Evolutionary conservation across 352 stramenopile genomes (phyloP), one percentile per base, ranked within the genome.

Genomic region (Pythium biforme): DNA sequence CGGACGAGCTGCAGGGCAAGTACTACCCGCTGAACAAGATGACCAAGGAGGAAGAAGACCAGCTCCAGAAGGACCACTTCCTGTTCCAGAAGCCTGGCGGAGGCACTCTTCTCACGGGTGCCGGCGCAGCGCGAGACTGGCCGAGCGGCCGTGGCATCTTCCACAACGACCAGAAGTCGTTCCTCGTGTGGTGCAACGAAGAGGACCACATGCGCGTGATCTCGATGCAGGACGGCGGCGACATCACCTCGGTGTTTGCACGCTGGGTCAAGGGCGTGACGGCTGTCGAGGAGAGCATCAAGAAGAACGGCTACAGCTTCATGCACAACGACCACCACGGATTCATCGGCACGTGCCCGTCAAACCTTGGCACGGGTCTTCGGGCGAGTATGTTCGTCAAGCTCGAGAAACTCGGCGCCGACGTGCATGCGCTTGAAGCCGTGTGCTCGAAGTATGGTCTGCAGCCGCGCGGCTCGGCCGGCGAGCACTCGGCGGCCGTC

Each of bases 41-140:
- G 86, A 94, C 86, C 0, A 95, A 95, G 61, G 79, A 92, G 41
- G 81, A 97, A 54, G 90, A 97, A 59, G 78, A 97, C 23, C 88
- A 97, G 74, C 76, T 98, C 7, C 90, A 97, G 39, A 76, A 88
- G 55, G 83, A 95, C 20, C 92, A 97, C 62, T 96, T 98, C 57
- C 64, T 98, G 1, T 98, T 98, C 70, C 87, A 97, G 55, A 97
- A 98, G 74, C 94, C 94, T 0, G 90, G 94, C 0, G 88, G 92
- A 2, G 86, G 82, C 25, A 95, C 88, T 15, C 59, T 96, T 40
- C 73, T 94, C 25, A 95, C 82, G 14, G 83, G 83, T 23, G 88
- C 92, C 11, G 89, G 92, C 12, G 89, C 94, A 3, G 91, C 89
- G 1, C 79, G 91, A n/a, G 90, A 97, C 76, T 98, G 94, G 92